Evolutionary conservation across 164 flowering plant genomes (phyloP).

Genomic region (Annona squamosa): DNA sequence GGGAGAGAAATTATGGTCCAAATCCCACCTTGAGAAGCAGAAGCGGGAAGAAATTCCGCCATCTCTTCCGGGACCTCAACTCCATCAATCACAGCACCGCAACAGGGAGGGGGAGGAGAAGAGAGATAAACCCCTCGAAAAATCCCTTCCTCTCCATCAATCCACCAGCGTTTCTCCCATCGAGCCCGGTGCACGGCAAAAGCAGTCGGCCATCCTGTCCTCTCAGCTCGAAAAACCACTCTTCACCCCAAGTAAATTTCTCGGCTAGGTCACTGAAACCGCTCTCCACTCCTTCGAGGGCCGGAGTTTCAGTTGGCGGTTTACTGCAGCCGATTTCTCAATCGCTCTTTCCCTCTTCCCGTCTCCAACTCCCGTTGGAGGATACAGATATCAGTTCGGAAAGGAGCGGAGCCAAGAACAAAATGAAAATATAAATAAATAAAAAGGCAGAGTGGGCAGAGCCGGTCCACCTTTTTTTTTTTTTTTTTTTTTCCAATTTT

Average conservation of each 20-base stretch:
- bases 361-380: background rate
- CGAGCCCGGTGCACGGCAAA: constrained; percentile 23
- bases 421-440: background rate
- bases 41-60: constrained; percentile 10
- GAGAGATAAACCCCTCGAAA: constrained; percentile 7
- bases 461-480: background rate
- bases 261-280: background rate
- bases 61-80: constrained; percentile 29
- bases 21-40: constrained; percentile 11
- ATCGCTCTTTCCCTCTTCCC: background rate
- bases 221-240: constrained; percentile 1
- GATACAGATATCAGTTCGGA: background rate
- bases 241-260: no score
- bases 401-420: background rate
- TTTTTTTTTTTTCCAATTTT: no score
- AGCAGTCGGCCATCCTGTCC: constrained; percentile 31
- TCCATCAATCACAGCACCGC: constrained; percentile 36
- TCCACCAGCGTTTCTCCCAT: constrained; percentile 38
- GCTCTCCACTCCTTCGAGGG: background rate
- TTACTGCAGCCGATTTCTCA: background rate
- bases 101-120: constrained; percentile 3
- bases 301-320: background rate
- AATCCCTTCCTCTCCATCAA: constrained; percentile 41
- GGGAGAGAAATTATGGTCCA: no score
- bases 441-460: background rate